Evolutionary conservation across 768 basidiomycete species (phyloP), one percentile per base, ranked within the genome.

Genomic region (Rhizopogon vinicolor): DNA sequence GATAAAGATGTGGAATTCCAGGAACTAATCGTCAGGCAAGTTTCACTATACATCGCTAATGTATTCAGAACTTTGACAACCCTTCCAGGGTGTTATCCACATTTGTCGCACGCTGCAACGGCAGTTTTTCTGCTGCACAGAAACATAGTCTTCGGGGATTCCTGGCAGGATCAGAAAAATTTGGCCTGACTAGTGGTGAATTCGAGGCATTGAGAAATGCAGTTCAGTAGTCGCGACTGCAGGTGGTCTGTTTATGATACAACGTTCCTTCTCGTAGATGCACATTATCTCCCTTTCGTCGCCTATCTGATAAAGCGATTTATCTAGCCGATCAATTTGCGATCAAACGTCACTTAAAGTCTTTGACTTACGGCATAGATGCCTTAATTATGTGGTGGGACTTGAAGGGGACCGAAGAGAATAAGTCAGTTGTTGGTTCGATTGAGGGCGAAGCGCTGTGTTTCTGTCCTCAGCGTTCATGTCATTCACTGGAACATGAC

Each of bases 1-100:
- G 73, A 72, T n/a, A 81, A 72, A 8, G 89, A 89, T 65, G 63
- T 63, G 3, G 84, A 87, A 53, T 84, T 85, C 40, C 82, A 85
- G 67, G 88, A 88, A 66, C 87, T 85, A 60, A 66, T 80, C 2
- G 59, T 84, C 18, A 76, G 79, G 83, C 83, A 50, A 50, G 78
- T 68, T 10, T 10, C 5, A 41, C 18, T 14, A 28, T 14, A 13
- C 12, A 44, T 35, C 39, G 3, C 8, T 3, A 31, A 8, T 43
- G 35, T 53, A 35, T 53, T 14, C 22, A 29, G 50, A 18, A 35
- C 39, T 22, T 31, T 43, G 41, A 51, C 37, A 39, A 61, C 44
- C 13, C 25, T 31, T 52, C 7, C 45, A 84, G 83, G 50, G 59
- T 84, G 19, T 65, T 87, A 44, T 70, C 79, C 56, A 84, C 82